Evolutionary conservation across 1,139 yeast species (phyloP).

Genomic region (Groenewaldozyma auringiensis): DNA sequence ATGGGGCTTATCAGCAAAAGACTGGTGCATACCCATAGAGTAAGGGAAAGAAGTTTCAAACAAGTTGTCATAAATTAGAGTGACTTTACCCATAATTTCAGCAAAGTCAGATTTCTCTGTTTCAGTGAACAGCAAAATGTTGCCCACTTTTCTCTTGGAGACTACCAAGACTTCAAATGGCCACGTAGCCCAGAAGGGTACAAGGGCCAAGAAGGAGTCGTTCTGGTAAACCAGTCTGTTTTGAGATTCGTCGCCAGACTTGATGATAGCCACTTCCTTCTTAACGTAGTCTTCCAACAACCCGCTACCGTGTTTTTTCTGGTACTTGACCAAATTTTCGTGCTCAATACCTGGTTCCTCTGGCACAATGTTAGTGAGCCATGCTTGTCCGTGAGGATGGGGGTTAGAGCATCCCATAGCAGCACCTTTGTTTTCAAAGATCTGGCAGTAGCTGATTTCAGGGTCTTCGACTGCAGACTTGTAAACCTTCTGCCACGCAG

Average conservation of each 20-base stretch:
- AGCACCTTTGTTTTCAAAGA: constrained; percentile 70
- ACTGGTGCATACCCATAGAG: constrained; percentile 74
- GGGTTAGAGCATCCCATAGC: constrained; percentile 83
- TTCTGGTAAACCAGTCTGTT: constrained; percentile 50
- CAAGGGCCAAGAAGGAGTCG: constrained; percentile 60
- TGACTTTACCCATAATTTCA: constrained; percentile 43
- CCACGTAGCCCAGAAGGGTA: constrained; percentile 82
- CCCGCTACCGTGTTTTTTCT: constrained; percentile 38
- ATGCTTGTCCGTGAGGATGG: constrained; percentile 72
- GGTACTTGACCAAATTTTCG: constrained; percentile 43
- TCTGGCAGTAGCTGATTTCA: constrained; percentile 54
- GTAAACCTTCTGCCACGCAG: constrained; percentile 55
- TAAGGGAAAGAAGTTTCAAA: constrained; percentile 68
- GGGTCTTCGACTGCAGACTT: constrained; percentile 36
- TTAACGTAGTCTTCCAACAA: constrained; percentile 59
- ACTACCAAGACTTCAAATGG: constrained; percentile 67
- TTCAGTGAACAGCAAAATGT: constrained; percentile 43
- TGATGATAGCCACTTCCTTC: constrained; percentile 45
- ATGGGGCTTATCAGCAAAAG: constrained; percentile 15
- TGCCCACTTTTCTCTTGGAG: constrained; percentile 47
- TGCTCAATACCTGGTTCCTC: constrained; percentile 61
- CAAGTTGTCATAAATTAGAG: constrained; percentile 64
- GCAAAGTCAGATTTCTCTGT: constrained; percentile 54
- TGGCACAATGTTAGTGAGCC: constrained; percentile 65
- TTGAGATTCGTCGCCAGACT: constrained; percentile 21